Evolutionary conservation across 306 rosid genomes (phyloP).

Genomic region (Castanopsis chinensis): DNA sequence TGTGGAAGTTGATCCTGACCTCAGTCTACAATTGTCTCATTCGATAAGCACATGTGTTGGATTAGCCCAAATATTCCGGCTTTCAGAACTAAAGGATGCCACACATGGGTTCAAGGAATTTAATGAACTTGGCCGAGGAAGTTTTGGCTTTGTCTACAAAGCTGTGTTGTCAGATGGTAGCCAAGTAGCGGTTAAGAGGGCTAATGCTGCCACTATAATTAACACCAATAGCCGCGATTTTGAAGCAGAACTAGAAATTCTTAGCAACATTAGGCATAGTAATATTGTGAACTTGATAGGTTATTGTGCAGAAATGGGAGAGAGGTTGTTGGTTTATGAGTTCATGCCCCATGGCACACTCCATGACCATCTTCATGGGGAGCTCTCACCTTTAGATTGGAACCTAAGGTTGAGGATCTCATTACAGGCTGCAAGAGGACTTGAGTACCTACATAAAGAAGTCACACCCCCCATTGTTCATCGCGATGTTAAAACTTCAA

Average conservation of each 20-base stretch:
- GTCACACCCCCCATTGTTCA: slow-evolving; percentile 66
- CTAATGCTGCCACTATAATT: slow-evolving; percentile 88
- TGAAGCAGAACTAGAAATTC: slow-evolving; percentile 77
- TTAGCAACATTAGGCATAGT: slow-evolving; percentile 70
- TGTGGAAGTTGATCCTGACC: slow-evolving; percentile 44
- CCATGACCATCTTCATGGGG: slow-evolving; percentile 83
- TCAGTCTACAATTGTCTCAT: slow-evolving; percentile 31
- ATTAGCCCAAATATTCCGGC: slow-evolving; percentile 79
- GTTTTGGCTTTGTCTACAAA: slow-evolving; percentile 90
- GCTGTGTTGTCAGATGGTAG: slow-evolving; percentile 68
- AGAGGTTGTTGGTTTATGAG: slow-evolving; percentile 83
- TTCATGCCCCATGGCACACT: slow-evolving; percentile 92
- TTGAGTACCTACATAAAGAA: slow-evolving; percentile 82
- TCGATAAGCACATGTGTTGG: slow-evolving; percentile 58
- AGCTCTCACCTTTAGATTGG: slow-evolving; percentile 84
- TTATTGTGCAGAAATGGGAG: slow-evolving; percentile 93
- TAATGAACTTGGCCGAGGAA: slow-evolving; percentile 91
- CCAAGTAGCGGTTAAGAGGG: slow-evolving; percentile 86
- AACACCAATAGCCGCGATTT: slow-evolving; percentile 78
- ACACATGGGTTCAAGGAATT: slow-evolving; percentile 94
- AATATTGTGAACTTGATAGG: slow-evolving; percentile 82
- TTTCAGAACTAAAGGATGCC: slow-evolving; percentile 83
- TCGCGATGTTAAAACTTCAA: slow-evolving; percentile 63
- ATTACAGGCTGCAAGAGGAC: slow-evolving; percentile 79
- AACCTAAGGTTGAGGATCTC: slow-evolving; percentile 57